A percentile compares a stretch with the other conserved stretches of the same genome.
phyloP scores from a whole-genome alignment of 2,329 filamentous ascomycete species.

The Cordyceps tenuipes region DNA sequence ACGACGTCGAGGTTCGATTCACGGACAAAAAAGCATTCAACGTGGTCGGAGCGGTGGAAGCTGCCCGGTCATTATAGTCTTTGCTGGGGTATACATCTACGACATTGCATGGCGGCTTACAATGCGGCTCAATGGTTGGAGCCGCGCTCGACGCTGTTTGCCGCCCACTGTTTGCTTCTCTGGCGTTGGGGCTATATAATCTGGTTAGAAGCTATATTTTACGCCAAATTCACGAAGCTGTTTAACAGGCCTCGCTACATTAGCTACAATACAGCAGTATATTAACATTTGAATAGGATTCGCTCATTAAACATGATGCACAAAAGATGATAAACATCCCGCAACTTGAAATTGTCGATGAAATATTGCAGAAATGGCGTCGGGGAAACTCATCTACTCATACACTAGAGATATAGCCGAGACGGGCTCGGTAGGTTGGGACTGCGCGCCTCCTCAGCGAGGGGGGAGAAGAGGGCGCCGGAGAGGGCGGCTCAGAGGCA shows the following conservation, averaged over 20 bases:
- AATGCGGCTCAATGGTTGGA: background rate
- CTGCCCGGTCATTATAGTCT: constrained; percentile 44
- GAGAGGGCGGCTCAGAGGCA: constrained; percentile 61
- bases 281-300: no score
- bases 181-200: background rate
- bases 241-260: background rate
- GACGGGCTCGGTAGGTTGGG: background rate
- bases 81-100: background rate
- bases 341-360: no score
- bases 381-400: no score
- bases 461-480: constrained; percentile 46
- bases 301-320: no score
- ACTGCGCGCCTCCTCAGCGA: constrained; percentile 43
- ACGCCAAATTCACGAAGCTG: background rate
- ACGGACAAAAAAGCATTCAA: constrained; percentile 57
- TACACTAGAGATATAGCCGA: no score
- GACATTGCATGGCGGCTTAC: background rate
- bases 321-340: no score
- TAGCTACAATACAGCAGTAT: background rate
- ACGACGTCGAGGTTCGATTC: constrained; percentile 63
- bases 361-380: no score
- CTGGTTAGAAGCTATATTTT: background rate
- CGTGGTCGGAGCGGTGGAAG: constrained; percentile 54
- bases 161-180: background rate
- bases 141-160: background rate